Percentiles rank a stretch among this genome's conserved stretches.
These are phyloP conservation scores for Rutstroemia sp. DNA, from an alignment of 2,329 filamentous ascomycete species.

Conservation along the genomic window DNA sequence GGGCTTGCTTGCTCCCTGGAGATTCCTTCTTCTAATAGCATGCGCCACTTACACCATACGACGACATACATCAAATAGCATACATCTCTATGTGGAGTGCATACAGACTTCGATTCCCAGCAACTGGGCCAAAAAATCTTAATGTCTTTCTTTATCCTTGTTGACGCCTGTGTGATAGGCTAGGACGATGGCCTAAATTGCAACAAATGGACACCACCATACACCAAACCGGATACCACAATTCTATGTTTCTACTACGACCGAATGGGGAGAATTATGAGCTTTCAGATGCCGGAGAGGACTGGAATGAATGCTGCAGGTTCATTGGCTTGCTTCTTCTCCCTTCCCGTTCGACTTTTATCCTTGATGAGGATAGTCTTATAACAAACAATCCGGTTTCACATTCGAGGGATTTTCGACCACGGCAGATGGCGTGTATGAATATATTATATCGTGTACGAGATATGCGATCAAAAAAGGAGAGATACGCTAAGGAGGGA, in stretches of 20 bases:
- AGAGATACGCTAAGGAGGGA: background rate
- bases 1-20: background rate
- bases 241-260: background rate
- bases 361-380: background rate
- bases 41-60: background rate
- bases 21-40: slow-evolving; percentile 6
- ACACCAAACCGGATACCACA: background rate
- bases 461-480: background rate
- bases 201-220: background rate
- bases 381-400: background rate
- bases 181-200: background rate
- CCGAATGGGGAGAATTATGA: background rate
- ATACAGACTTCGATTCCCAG: slow-evolving; percentile 1
- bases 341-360: background rate
- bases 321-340: background rate
- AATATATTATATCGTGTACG: slow-evolving; percentile 10
- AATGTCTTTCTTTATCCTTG: slow-evolving; percentile 8
- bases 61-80: slow-evolving; percentile 2
- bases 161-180: background rate
- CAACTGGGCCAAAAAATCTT: background rate
- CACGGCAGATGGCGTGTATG: slow-evolving; percentile 5
- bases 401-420: background rate
- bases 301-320: background rate
- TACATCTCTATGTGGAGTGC: background rate
- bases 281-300: background rate